Evolutionary conservation across 108 stramenopile genomes (phyloP).

Genomic region (Nitzschia sp.): DNA sequence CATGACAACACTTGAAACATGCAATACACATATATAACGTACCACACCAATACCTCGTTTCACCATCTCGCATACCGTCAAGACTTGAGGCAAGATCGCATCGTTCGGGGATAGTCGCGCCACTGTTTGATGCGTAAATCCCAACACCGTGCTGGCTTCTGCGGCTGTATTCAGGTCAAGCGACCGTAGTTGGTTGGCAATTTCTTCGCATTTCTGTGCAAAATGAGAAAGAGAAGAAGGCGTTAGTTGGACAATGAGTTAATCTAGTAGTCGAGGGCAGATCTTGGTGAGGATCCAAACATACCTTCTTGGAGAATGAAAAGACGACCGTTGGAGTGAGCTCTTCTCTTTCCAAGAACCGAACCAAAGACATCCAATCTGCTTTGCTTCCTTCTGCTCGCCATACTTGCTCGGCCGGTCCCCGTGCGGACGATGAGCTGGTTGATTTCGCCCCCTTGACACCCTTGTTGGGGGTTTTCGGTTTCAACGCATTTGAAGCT

Average conservation of each 20-base stretch:
- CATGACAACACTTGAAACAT: background rate
- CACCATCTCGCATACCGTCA: slow-evolving; percentile 81
- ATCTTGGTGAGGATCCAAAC: too few relatives aligned
- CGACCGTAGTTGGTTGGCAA: slow-evolving; percentile 81
- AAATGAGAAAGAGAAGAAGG: background rate
- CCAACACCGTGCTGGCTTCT: slow-evolving; percentile 70
- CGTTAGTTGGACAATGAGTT: background rate
- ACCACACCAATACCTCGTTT: slow-evolving; percentile 91
- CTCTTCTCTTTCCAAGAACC: slow-evolving; percentile 81
- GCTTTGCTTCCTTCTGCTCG: slow-evolving; percentile 80
- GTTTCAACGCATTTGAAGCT: slow-evolving; percentile 70
- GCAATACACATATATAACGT: slow-evolving; percentile 16
- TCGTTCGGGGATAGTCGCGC: slow-evolving; percentile 86
- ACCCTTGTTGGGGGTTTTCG: slow-evolving; percentile 44
- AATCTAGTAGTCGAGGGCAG: background rate
- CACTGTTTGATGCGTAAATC: slow-evolving; percentile 77
- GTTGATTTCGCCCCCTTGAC: slow-evolving; percentile 30
- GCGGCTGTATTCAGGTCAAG: slow-evolving; percentile 87
- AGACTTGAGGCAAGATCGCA: slow-evolving; percentile 89
- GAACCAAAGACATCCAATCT: slow-evolving; percentile 80
- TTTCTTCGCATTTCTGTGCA: slow-evolving; percentile 90
- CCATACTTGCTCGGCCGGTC: slow-evolving; percentile 69
- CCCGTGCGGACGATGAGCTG: slow-evolving; percentile 27
- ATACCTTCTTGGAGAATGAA: slow-evolving; percentile 91
- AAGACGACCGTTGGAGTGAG: slow-evolving; percentile 97